These are phyloP conservation scores for Dactylellina cionopaga DNA, from an alignment of 2,329 filamentous ascomycete species.

Conservation along the genomic window DNA sequence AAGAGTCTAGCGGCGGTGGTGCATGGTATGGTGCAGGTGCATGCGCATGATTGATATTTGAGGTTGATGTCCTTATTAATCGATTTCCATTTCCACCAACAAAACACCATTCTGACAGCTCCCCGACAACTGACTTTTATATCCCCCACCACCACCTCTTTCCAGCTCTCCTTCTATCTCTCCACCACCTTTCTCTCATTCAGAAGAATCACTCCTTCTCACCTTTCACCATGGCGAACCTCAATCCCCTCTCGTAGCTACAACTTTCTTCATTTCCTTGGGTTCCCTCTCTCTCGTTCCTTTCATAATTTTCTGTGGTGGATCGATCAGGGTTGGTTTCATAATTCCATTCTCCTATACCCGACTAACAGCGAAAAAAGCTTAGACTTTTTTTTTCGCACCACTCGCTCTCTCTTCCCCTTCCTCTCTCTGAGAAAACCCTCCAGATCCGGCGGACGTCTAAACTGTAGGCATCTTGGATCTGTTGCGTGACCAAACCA, in stretches of 20 bases:
- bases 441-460: constrained; percentile 28
- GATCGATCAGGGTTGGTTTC: constrained; percentile 1
- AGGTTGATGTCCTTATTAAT: background rate
- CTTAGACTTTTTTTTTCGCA: constrained; percentile 40
- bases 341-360: constrained; percentile 16
- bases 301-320: constrained; percentile 18
- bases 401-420: constrained; percentile 20
- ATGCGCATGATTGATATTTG: too few species aligned
- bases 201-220: background rate
- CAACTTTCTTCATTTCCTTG: constrained; percentile 8
- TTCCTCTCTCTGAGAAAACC: constrained; percentile 20
- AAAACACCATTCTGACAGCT: background rate
- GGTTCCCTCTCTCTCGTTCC: constrained; percentile 22
- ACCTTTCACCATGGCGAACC: constrained; percentile 39
- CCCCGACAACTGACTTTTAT: constrained; percentile 14
- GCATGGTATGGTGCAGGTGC: too few species aligned
- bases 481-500: constrained; percentile 20
- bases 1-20: too few species aligned
- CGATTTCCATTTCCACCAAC: background rate
- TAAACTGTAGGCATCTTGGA: constrained; percentile 8
- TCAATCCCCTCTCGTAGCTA: constrained; percentile 31
- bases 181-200: background rate
- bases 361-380: constrained; percentile 39
- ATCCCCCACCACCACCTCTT: constrained; percentile 13
- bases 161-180: background rate